Evolutionary conservation across 2,329 filamentous ascomycete species (phyloP).

Genomic region (Apiospora sp.): DNA sequence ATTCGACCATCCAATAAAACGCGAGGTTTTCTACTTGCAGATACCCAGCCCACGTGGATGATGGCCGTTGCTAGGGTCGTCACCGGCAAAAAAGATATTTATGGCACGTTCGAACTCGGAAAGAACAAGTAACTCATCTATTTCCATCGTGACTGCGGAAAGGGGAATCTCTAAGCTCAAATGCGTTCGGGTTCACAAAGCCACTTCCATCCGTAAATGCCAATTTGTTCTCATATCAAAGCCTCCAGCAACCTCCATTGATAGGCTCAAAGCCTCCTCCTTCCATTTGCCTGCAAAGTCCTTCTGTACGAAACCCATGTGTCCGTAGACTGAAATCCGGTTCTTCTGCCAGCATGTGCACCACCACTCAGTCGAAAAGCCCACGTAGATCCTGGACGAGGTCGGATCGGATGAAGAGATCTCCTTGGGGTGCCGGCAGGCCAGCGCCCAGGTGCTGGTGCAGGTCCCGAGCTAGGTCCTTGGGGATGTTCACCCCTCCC

Average conservation of each 20-base stretch:
- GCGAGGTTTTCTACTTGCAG: background rate
- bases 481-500: background rate
- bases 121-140: slow-evolving; percentile 11
- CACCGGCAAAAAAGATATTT: background rate
- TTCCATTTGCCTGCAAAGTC: background rate
- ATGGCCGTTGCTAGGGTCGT: background rate
- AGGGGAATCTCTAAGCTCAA: background rate
- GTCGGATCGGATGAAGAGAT: background rate
- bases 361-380: background rate
- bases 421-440: slow-evolving; percentile 2
- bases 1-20: background rate
- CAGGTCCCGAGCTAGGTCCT: background rate
- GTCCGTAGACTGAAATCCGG: background rate
- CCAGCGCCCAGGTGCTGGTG: slow-evolving; percentile 7
- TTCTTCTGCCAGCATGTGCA: background rate
- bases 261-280: background rate
- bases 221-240: background rate
- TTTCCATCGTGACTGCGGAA: background rate
- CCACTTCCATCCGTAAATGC: background rate
- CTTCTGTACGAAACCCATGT: background rate
- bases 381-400: background rate
- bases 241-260: background rate
- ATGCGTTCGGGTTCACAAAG: background rate
- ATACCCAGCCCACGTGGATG: background rate
- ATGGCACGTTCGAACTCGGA: background rate